Evolutionary conservation across 345 rosid species (phyloP).

Genomic region (Citrus australasica): DNA sequence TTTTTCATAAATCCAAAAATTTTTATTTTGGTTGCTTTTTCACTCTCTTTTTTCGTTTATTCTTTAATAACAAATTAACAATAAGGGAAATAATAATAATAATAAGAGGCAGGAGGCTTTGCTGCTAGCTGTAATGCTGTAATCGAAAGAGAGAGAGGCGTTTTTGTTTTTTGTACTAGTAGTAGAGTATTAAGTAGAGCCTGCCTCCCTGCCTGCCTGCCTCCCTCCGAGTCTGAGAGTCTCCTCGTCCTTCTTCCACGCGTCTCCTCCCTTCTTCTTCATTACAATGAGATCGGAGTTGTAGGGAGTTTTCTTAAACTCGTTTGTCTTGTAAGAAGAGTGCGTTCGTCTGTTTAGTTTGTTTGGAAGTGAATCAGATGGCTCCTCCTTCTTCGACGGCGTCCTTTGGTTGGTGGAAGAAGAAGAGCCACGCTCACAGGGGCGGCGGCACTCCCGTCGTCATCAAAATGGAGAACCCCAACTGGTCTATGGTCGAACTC

Average conservation of each 20-base stretch:
- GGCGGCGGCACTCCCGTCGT: slow-evolving; percentile 85
- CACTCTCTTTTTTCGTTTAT: slow-evolving; percentile 8
- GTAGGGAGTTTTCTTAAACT: slow-evolving; percentile 14
- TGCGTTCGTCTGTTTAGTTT: too few species aligned
- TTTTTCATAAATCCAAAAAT: neutral
- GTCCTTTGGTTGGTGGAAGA: slow-evolving; percentile 80
- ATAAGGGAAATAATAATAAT: too few species aligned
- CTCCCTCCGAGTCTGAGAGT: neutral
- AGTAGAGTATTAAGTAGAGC: too few species aligned
- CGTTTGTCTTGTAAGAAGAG: neutral
- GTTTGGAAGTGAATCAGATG: neutral
- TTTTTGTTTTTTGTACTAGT: slow-evolving; percentile 1
- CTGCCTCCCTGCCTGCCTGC: too few species aligned
- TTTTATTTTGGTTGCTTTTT: neutral
- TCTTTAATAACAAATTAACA: neutral
- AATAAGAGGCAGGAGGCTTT: neutral
- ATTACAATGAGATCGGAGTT: slow-evolving; percentile 45
- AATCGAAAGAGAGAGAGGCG: slow-evolving; percentile 31
- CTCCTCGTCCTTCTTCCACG: slow-evolving; percentile 32
- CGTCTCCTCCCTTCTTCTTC: slow-evolving; percentile 19
- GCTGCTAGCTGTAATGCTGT: slow-evolving; percentile 59
- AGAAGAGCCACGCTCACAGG: slow-evolving; percentile 36
- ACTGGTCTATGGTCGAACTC: slow-evolving; percentile 96
- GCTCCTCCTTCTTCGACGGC: slow-evolving; percentile 8
- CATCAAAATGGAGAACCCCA: slow-evolving; percentile 97